phyloP scores from a whole-genome alignment of 1,139 yeast genomes.

The Meyerozyma smithsonii region DNA sequence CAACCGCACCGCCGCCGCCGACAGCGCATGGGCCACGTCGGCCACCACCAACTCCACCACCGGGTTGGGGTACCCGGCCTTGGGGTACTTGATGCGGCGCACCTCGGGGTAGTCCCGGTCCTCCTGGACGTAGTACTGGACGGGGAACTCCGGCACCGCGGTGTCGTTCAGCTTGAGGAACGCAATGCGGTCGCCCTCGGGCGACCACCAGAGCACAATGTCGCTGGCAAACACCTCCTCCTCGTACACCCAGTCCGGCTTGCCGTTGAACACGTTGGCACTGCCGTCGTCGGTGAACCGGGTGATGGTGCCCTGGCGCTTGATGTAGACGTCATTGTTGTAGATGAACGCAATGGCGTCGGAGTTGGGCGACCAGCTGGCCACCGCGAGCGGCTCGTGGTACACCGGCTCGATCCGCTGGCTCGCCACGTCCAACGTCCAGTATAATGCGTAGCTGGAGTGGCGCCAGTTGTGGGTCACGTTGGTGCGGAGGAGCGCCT shows the following conservation, averaged over 20 bases:
- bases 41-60: slow-evolving; percentile 35
- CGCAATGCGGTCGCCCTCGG: slow-evolving; percentile 42
- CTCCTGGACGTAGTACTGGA: slow-evolving; percentile 51
- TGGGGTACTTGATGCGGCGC: slow-evolving; percentile 39
- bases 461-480: slow-evolving; percentile 45
- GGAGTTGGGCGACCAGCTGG: slow-evolving; percentile 31
- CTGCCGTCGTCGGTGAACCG: slow-evolving; percentile 50
- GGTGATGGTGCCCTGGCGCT: slow-evolving; percentile 15
- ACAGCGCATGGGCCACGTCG: slow-evolving; percentile 15
- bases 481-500: slow-evolving; percentile 54
- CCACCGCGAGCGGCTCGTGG: slow-evolving; percentile 15
- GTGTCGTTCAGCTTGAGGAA: slow-evolving; percentile 50
- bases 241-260: slow-evolving; percentile 62
- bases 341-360: slow-evolving; percentile 29
- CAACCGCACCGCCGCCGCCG: not conserved
- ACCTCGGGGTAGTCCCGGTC: slow-evolving; percentile 40
- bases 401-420: slow-evolving; percentile 14
- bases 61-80: slow-evolving; percentile 44
- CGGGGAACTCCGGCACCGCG: slow-evolving; percentile 45
- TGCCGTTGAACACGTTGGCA: slow-evolving; percentile 47
- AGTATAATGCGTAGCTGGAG: slow-evolving; percentile 35
- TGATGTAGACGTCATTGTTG: slow-evolving; percentile 34
- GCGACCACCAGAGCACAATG: slow-evolving; percentile 57
- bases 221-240: slow-evolving; percentile 53
- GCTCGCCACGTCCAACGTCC: slow-evolving; percentile 26